phyloP scores from a whole-genome alignment of 768 basidiomycete species.

The Macrolepiota fuliginosa region DNA sequence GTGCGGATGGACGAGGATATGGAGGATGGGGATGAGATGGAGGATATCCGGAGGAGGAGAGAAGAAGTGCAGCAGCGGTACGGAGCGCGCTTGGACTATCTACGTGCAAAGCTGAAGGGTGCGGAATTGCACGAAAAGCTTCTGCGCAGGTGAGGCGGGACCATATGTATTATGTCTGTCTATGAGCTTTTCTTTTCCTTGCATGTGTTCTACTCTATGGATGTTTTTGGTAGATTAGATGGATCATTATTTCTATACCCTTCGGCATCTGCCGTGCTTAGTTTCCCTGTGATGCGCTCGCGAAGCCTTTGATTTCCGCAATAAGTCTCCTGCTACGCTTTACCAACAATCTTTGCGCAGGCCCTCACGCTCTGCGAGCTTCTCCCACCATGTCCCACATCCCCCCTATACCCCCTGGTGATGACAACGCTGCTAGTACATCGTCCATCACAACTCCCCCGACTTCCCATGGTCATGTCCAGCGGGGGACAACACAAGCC shows the following conservation, averaged over 20 bases:
- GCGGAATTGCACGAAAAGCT: constrained; percentile 84
- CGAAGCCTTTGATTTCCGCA: neutral
- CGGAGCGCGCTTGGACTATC: constrained; percentile 72
- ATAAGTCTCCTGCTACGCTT: neutral
- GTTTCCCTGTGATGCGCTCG: neutral
- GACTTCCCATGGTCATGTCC: constrained; percentile 38
- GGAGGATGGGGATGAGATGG: constrained; percentile 63
- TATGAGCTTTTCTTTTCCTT: neutral
- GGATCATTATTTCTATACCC: neutral
- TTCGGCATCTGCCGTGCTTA: constrained; percentile 8
- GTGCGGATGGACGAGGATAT: constrained; percentile 31
- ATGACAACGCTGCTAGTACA: constrained; percentile 26
- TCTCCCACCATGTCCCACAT: constrained; percentile 22
- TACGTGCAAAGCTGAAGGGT: constrained; percentile 79
- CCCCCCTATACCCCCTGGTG: constrained; percentile 30
- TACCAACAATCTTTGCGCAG: neutral
- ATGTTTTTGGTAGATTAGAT: constrained; percentile 20
- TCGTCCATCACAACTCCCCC: constrained; percentile 37
- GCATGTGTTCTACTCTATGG: constrained; percentile 10
- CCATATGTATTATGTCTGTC: constrained; percentile 1
- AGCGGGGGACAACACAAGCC: constrained; percentile 46
- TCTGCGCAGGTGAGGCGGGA: constrained; percentile 47
- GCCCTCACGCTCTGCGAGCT: constrained; percentile 9
- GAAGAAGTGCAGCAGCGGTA: constrained; percentile 73
- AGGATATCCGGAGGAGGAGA: constrained; percentile 65